A percentile compares a stretch with the other conserved stretches of the same genome.
Evolutionary conservation across 2,329 filamentous ascomycete genomes (phyloP).

Genomic region (Trichoderma sp.): DNA sequence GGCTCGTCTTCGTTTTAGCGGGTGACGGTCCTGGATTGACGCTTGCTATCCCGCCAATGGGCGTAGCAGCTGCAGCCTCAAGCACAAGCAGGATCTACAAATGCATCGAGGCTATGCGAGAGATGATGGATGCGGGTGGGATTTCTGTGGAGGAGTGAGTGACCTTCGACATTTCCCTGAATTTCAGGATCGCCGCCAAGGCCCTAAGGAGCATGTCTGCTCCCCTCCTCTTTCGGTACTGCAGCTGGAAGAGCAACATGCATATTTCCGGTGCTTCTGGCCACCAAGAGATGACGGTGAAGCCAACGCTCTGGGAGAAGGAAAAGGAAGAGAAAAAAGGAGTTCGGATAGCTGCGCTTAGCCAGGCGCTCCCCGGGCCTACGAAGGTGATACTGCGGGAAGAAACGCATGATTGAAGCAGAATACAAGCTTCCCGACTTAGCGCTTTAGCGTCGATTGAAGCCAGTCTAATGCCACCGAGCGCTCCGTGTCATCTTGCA

Average conservation of each 20-base stretch:
- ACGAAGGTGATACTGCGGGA: not conserved
- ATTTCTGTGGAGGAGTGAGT: not conserved
- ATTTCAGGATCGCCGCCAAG: conserved; percentile 17
- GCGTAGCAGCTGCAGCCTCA: not conserved
- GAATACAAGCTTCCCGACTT: not conserved
- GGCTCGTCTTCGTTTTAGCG: not conserved
- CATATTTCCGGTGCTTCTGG: not conserved
- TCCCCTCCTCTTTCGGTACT: conserved; percentile 7
- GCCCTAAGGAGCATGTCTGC: not conserved
- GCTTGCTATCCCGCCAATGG: not conserved
- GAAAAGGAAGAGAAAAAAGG: not conserved
- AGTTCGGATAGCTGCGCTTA: not conserved
- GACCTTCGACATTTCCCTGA: not conserved
- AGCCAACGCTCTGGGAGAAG: not conserved
- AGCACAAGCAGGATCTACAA: not conserved
- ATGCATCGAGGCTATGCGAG: not conserved
- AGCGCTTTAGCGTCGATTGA: not conserved
- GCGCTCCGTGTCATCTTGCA: not conserved
- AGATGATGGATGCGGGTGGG: not conserved
- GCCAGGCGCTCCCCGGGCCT: not conserved
- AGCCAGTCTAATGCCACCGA: not conserved
- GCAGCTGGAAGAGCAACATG: not conserved
- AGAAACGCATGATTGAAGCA: not conserved
- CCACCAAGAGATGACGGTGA: not conserved
- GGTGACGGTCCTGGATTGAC: not conserved